Evolutionary conservation across 176 grass and related monocot species (phyloP).

Genomic region (Musa acuminata): DNA sequence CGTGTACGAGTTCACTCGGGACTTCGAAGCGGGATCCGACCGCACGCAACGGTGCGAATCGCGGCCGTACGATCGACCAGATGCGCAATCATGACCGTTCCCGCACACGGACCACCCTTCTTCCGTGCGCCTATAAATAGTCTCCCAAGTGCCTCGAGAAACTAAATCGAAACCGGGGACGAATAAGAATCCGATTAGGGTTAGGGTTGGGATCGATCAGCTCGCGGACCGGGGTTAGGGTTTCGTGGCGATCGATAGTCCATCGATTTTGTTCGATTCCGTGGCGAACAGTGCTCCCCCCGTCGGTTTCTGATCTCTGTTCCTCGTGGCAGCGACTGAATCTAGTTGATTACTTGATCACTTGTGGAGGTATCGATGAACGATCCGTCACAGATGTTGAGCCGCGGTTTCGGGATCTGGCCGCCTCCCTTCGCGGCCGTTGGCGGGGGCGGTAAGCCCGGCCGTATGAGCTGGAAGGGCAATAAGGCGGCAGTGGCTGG

Average conservation of each 20-base stretch:
- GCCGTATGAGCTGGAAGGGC: constrained; percentile 27
- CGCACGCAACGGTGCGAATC: no score
- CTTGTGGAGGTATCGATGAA: constrained; percentile 23
- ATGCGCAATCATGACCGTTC: no score
- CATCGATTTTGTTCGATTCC: not conserved
- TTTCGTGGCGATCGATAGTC: not conserved
- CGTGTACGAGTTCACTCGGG: no score
- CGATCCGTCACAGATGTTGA: constrained; percentile 64
- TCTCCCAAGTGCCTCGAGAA: no score
- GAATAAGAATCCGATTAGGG: not conserved
- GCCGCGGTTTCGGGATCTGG: constrained; percentile 45
- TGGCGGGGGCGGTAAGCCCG: constrained; percentile 24
- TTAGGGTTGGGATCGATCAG: not conserved
- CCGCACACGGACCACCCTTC: no score
- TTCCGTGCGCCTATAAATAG: no score
- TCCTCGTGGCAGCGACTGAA: not conserved
- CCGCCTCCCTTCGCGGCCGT: constrained; percentile 23
- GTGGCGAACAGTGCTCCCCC: not conserved
- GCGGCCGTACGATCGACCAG: no score
- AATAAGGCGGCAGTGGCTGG: constrained; percentile 15
- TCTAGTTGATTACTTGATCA: not conserved
- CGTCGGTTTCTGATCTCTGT: not conserved
- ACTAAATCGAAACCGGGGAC: not conserved
- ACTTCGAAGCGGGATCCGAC: no score
- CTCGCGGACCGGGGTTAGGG: not conserved